Conservation (phyloP, 192 early-diverging fungal species). For the Podochytrium sp. region DNA sequence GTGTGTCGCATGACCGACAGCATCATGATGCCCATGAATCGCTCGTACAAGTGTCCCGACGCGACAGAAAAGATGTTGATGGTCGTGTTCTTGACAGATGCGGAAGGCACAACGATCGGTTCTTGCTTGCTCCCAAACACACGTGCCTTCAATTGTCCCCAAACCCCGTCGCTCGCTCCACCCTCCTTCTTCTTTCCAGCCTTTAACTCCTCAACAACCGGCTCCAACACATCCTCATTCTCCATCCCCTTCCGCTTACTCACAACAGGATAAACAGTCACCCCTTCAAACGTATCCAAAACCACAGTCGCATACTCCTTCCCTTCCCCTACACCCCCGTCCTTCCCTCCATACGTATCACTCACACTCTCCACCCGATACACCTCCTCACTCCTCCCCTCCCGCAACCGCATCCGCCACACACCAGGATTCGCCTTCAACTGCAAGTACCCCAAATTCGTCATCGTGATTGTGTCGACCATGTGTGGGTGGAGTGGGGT, state of each 20-base stretch:
- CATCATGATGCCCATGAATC: constrained; percentile 98
- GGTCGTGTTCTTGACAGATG: constrained; percentile 30
- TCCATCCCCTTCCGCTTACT: constrained; percentile 82
- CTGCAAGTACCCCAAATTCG: constrained; percentile 97
- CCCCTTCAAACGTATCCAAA: constrained; percentile 80
- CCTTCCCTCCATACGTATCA: neutral
- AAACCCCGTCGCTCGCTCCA: no score
- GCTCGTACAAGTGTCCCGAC: constrained; percentile 96
- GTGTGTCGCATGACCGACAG: constrained; percentile 88
- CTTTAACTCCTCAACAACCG: neutral
- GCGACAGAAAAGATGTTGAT: constrained; percentile 99
- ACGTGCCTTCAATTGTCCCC: constrained; percentile 56
- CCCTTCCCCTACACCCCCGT: constrained; percentile 13
- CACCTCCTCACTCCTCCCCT: constrained; percentile 80
- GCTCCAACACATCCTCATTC: constrained; percentile 67
- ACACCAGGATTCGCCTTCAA: constrained; percentile 91
- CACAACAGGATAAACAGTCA: constrained; percentile 81
- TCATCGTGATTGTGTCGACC: constrained; percentile 96
- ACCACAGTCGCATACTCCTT: constrained; percentile 59
- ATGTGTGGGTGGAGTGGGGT: constrained; percentile 60
- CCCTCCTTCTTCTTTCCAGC: constrained; percentile 29
- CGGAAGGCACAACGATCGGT: neutral
- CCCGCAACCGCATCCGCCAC: constrained; percentile 80
- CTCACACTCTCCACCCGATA: constrained; percentile 74
- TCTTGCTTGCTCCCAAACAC: neutral